Base-by-base conservation (phyloP, 1,284 basidiomycete species). In the Tylopilus sp. region DNA sequence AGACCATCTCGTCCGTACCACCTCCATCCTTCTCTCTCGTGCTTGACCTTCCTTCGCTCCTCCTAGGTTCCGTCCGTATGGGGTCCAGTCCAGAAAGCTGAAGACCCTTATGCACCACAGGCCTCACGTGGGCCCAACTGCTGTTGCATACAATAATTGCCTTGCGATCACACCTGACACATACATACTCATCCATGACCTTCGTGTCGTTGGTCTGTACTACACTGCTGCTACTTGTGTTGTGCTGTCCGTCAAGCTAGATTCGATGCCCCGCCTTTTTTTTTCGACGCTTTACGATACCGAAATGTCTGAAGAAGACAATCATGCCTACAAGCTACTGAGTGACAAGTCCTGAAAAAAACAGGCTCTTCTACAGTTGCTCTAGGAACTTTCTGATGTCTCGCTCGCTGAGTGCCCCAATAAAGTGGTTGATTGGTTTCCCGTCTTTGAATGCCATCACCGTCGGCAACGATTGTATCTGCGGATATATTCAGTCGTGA, bases 51-150 rank as follows among this genome's bases (percentile, higher is more conserved):
- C 19, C 28, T 55, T 54, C 49, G 56, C 53, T 31, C 54, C 28
- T 43, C 25, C 39, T 59, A 91, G 86, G 83, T 92, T 41, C 92
- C 93, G 15, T 91, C 86, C 23, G 88, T 96, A 2, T 97, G 92
- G 92, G 92, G 92, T 7, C 84, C 87, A 29, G 82, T 91, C n/a
- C 80, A 81, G 53, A 88, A 85, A 66, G 79, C 81, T 43, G 87
- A 92, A 55, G 89, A 92, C 64, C 90, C 90, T 50, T 92, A 91
- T 61, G 85, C 83, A 37, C 83, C 82, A 52, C 79, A 56, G 43
- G 41, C 53, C 42, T 48, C 66, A 23, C 50, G 52, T 29, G 62
- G 58, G 4, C 23, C 57, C 13, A 55, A 23, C 11, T 66, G 64
- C 16, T 66, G 64, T 60, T 66, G 52, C 31, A 54, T 66, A 68